Evolutionary conservation across 768 basidiomycete species (phyloP).

Genomic region (Lanmaoa rubissima): DNA sequence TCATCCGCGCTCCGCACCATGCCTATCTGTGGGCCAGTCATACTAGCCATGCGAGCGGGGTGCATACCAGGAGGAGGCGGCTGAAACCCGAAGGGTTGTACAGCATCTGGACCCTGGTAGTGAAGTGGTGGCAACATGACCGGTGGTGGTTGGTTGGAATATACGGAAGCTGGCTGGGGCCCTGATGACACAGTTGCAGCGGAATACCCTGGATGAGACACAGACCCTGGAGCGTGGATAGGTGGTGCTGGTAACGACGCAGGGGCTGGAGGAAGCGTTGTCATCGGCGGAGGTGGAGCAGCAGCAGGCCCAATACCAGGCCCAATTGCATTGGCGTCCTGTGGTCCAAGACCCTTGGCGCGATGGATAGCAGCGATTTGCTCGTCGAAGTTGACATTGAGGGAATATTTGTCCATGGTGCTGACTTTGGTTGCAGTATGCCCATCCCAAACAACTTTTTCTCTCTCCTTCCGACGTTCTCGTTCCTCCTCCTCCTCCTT

Average conservation of each 20-base stretch:
- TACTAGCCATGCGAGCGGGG: slow-evolving; percentile 60
- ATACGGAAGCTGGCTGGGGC: slow-evolving; percentile 83
- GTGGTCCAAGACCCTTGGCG: slow-evolving; percentile 84
- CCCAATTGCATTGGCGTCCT: slow-evolving; percentile 78
- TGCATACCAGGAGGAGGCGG: slow-evolving; percentile 70
- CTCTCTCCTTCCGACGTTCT: slow-evolving; percentile 79
- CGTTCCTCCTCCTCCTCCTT: slow-evolving; percentile 85
- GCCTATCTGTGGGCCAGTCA: slow-evolving; percentile 61
- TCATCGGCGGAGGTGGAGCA: slow-evolving; percentile 60
- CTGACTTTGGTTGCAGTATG: slow-evolving; percentile 92
- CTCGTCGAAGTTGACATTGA: slow-evolving; percentile 92
- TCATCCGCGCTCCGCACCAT: slow-evolving; percentile 79
- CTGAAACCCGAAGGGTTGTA: slow-evolving; percentile 78
- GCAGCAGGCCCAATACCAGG: slow-evolving; percentile 85
- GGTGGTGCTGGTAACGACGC: slow-evolving; percentile 75
- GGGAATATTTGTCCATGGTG: slow-evolving; percentile 91
- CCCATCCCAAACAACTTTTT: slow-evolving; percentile 98
- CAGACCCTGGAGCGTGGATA: slow-evolving; percentile 40
- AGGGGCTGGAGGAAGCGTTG: slow-evolving; percentile 64
- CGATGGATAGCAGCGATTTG: slow-evolving; percentile 97
- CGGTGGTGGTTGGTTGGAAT: slow-evolving; percentile 54
- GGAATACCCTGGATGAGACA: slow-evolving; percentile 54
- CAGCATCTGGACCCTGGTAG: slow-evolving; percentile 75
- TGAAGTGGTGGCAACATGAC: slow-evolving; percentile 85
- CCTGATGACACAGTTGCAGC: slow-evolving; percentile 90